These are phyloP conservation scores for Ilyonectria robusta DNA, from an alignment of 2,329 filamentous ascomycete genomes.

Conservation along the genomic window DNA sequence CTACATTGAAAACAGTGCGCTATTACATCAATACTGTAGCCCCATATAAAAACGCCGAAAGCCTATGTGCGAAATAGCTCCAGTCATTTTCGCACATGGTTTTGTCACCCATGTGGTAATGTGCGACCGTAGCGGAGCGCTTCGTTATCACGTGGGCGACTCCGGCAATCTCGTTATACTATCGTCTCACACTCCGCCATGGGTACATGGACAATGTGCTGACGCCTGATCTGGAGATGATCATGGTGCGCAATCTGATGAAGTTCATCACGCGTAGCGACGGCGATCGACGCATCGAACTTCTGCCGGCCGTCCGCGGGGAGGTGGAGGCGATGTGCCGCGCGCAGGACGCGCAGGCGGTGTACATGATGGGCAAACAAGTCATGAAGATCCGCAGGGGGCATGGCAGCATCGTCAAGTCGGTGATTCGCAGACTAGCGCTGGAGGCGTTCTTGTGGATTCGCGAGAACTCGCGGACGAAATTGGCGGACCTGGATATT, in stretches of 20 bases:
- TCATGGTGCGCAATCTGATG: slow-evolving; percentile 72
- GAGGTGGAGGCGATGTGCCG: slow-evolving; percentile 62
- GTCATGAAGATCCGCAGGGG: slow-evolving; percentile 64
- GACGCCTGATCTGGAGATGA: slow-evolving; percentile 71
- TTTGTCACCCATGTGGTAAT: no score
- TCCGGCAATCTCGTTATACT: slow-evolving; percentile 71
- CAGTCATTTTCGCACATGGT: no score
- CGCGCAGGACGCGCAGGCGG: slow-evolving; percentile 63
- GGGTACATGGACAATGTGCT: slow-evolving; percentile 82
- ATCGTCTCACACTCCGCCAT: slow-evolving; percentile 78
- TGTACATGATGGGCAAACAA: slow-evolving; percentile 74
- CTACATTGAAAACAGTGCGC: no score
- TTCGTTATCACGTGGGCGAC: slow-evolving; percentile 61
- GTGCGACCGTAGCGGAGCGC: slow-evolving; percentile 53
- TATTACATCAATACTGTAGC: no score
- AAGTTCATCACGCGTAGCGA: slow-evolving; percentile 61
- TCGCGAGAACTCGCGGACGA: slow-evolving; percentile 75
- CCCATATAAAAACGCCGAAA: no score
- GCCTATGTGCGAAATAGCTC: no score
- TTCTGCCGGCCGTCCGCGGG: slow-evolving; percentile 45
- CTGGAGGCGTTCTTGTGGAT: slow-evolving; percentile 74
- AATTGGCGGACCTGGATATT: slow-evolving; percentile 71
- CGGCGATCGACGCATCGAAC: slow-evolving; percentile 40
- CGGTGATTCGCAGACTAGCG: slow-evolving; percentile 57
- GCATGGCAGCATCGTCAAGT: slow-evolving; percentile 51